Evolutionary conservation across 2,329 filamentous ascomycete genomes (phyloP).

Genomic region (Anisogramma anomala): DNA sequence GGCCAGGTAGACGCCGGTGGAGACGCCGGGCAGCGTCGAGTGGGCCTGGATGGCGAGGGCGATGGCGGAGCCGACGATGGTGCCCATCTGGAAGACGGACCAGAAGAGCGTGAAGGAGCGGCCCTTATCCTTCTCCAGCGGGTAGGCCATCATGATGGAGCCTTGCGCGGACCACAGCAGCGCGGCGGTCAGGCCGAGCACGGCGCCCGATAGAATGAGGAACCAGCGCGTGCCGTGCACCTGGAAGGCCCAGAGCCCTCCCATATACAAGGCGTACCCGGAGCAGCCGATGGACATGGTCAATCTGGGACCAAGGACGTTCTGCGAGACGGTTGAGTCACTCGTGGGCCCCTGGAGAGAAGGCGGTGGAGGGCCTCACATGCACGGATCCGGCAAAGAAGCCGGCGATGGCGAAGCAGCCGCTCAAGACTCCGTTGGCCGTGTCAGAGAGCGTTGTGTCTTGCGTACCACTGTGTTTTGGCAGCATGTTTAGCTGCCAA

Average conservation of each 20-base stretch:
- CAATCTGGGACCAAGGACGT: conserved; percentile 16
- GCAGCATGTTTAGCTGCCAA: too few relatives aligned
- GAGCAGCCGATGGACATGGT: conserved; percentile 16
- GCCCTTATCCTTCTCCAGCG: conserved; percentile 16
- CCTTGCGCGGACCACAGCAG: conserved; percentile 17
- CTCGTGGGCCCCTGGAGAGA: too few relatives aligned
- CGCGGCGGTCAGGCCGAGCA: conserved; percentile 15
- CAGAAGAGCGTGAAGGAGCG: conserved; percentile 17
- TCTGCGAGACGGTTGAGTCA: too few relatives aligned
- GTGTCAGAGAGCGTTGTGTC: conserved; percentile 14
- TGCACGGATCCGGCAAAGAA: conserved; percentile 15
- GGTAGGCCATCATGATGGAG: conserved; percentile 15
- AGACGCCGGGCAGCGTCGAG: conserved; percentile 16
- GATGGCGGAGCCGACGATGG: conserved; percentile 18
- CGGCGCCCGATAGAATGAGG: conserved; percentile 15
- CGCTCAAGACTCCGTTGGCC: conserved; percentile 18
- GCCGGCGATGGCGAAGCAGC: conserved; percentile 11
- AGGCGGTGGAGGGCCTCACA: conserved; percentile 8
- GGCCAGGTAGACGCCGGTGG: conserved; percentile 19
- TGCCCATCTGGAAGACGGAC: conserved; percentile 19
- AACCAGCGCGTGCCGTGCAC: conserved; percentile 15
- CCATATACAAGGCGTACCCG: conserved; percentile 15
- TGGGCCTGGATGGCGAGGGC: conserved; percentile 17
- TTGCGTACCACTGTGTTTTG: conserved; percentile 10
- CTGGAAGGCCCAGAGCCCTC: conserved; percentile 16